phyloP scores from a whole-genome alignment of 129 eudicot genomes.

The Silybum marianum region DNA sequence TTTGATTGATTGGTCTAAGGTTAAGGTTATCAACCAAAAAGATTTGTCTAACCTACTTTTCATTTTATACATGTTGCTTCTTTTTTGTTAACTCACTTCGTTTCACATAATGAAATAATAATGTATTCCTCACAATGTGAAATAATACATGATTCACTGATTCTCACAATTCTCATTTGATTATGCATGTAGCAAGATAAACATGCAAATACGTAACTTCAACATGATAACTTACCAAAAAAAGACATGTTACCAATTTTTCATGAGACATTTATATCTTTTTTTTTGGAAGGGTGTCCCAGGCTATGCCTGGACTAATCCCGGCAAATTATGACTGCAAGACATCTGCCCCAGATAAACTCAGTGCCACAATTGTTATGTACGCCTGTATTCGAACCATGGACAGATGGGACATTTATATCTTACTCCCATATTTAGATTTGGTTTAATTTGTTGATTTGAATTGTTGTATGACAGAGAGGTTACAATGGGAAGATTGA shows the following conservation, averaged over 20 bases:
- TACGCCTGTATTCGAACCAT: no score
- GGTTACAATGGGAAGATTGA: constrained; percentile 54
- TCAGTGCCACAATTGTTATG: background rate
- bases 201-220: background rate
- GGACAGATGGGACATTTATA: no score
- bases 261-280: background rate
- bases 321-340: no score
- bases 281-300: no score
- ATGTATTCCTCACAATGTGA: no score
- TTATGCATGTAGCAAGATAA: background rate
- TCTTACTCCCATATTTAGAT: background rate
- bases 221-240: background rate
- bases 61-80: no score
- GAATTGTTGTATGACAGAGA: constrained; percentile 56
- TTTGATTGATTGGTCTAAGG: no score
- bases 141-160: background rate
- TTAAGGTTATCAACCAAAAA: no score
- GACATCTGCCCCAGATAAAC: no score
- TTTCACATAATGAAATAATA: background rate
- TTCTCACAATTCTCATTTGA: background rate
- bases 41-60: no score
- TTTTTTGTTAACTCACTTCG: background rate
- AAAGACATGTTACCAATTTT: no score
- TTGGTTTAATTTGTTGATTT: background rate
- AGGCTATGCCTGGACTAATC: no score